A percentile compares a stretch with the other conserved stretches of the same genome.
phyloP scores from a whole-genome alignment of 495 filamentous ascomycete genomes.

The Penicillium lagena region DNA sequence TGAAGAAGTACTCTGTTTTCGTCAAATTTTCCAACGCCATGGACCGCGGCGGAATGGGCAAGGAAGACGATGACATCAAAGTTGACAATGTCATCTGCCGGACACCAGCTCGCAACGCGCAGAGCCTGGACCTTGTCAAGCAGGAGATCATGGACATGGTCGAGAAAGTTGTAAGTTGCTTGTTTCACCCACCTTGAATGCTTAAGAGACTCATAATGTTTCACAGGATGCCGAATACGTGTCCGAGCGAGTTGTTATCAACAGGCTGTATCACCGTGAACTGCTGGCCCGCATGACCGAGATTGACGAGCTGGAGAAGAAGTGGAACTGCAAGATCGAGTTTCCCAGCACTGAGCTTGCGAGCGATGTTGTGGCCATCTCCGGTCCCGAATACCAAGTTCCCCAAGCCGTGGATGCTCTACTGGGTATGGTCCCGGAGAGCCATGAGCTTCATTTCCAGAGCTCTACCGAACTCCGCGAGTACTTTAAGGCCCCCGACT shows the following conservation, averaged over 20 bases:
- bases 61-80: constrained; percentile 95
- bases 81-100: constrained; percentile 99
- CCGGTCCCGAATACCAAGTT: constrained; percentile 95
- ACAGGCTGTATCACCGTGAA: constrained; percentile 91
- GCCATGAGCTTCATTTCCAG: constrained; percentile 81
- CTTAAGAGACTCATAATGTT: constrained; percentile 2
- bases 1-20: constrained; percentile 99
- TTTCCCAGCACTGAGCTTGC: constrained; percentile 97
- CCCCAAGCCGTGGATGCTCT: constrained; percentile 93
- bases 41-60: constrained; percentile 90
- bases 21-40: constrained; percentile 99
- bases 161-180: constrained; percentile 69
- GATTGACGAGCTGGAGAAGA: constrained; percentile 93
- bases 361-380: constrained; percentile 91
- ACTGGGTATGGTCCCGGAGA: constrained; percentile 94
- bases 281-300: constrained; percentile 79
- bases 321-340: constrained; percentile 97
- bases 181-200: background rate
- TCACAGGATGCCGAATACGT: constrained; percentile 87
- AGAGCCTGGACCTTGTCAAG: constrained; percentile 94
- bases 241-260: constrained; percentile 83
- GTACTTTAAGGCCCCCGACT: constrained; percentile 72
- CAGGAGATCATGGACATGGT: constrained; percentile 99
- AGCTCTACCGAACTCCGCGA: constrained; percentile 65
- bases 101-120: constrained; percentile 92